Percentiles rank a stretch among this genome's conserved stretches.
These are phyloP conservation scores for Hippophae gyantsensis DNA, from an alignment of 306 rosid species.

Conservation along the genomic window DNA sequence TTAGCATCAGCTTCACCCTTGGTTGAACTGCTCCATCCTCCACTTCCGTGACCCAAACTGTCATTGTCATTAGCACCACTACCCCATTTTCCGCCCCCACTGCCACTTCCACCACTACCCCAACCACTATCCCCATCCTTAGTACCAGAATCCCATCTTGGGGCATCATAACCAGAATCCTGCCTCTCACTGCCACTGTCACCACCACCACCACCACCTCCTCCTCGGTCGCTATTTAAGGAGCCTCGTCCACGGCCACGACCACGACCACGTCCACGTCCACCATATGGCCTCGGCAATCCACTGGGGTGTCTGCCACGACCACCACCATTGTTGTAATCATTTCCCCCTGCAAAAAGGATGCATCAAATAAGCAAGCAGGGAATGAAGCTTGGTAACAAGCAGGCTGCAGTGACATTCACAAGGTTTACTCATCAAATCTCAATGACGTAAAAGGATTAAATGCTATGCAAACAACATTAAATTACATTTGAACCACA, in stretches of 20 bases:
- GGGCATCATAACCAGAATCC: constrained; percentile 50
- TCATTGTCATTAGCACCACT: constrained; percentile 6
- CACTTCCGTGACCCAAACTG: constrained; percentile 13
- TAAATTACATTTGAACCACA: too few relatives aligned
- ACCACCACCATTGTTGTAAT: constrained; percentile 48
- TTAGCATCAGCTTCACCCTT: constrained; percentile 22
- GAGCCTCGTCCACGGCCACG: constrained; percentile 70
- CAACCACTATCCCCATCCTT: constrained; percentile 45
- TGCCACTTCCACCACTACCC: too few relatives aligned
- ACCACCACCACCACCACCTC: constrained; percentile 48
- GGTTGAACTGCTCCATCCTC: background rate
- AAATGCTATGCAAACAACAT: background rate
- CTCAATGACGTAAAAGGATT: too few relatives aligned
- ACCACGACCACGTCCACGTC: constrained; percentile 15
- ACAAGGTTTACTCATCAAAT: background rate
- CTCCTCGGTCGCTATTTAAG: constrained; percentile 34
- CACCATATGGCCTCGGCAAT: constrained; percentile 75
- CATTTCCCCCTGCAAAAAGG: constrained; percentile 41
- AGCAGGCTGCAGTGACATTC: background rate
- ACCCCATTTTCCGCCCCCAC: background rate
- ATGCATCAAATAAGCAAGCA: constrained; percentile 1
- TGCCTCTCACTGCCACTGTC: constrained; percentile 42
- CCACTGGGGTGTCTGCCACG: constrained; percentile 85
- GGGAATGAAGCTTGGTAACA: background rate
- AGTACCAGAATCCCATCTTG: constrained; percentile 52